Conservation (phyloP, 371 early-diverging fungal genomes). For the Dinochytrium kinnereticum region DNA sequence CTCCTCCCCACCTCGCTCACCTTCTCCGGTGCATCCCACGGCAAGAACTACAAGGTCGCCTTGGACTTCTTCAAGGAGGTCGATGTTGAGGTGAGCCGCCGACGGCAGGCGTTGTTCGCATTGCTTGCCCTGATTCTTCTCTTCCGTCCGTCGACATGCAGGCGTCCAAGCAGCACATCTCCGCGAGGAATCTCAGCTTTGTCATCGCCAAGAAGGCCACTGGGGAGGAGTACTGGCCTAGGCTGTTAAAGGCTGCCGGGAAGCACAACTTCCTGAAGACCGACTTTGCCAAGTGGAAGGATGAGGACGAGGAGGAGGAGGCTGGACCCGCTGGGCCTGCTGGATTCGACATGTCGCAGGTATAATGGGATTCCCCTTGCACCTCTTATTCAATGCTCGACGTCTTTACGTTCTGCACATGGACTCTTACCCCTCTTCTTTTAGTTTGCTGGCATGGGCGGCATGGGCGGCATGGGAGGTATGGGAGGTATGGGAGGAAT, state of each 20-base stretch:
- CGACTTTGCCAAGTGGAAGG: slow-evolving; percentile 90
- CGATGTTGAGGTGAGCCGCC: slow-evolving; percentile 64
- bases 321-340: slow-evolving; percentile 48
- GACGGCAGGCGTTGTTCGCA: no score
- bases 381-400: no score
- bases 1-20: slow-evolving; percentile 64
- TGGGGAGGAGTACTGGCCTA: slow-evolving; percentile 79
- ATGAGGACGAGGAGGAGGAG: slow-evolving; percentile 93
- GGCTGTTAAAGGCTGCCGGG: slow-evolving; percentile 71
- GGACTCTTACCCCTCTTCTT: slow-evolving; percentile 60
- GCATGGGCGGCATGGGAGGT: slow-evolving; percentile 48
- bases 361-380: slow-evolving; percentile 38
- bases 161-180: slow-evolving; percentile 62
- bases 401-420: no score
- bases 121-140: neutral
- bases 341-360: slow-evolving; percentile 42
- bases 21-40: slow-evolving; percentile 67
- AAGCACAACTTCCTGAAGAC: slow-evolving; percentile 84
- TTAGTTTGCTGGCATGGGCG: slow-evolving; percentile 59
- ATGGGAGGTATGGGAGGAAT: slow-evolving; percentile 45
- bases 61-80: slow-evolving; percentile 77
- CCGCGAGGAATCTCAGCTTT: slow-evolving; percentile 66
- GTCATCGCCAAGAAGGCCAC: slow-evolving; percentile 73
- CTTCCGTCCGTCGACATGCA: no score
- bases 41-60: slow-evolving; percentile 73